phyloP scores from a whole-genome alignment of 176 grass and related monocot genomes.

The Oryza meridionalis region DNA sequence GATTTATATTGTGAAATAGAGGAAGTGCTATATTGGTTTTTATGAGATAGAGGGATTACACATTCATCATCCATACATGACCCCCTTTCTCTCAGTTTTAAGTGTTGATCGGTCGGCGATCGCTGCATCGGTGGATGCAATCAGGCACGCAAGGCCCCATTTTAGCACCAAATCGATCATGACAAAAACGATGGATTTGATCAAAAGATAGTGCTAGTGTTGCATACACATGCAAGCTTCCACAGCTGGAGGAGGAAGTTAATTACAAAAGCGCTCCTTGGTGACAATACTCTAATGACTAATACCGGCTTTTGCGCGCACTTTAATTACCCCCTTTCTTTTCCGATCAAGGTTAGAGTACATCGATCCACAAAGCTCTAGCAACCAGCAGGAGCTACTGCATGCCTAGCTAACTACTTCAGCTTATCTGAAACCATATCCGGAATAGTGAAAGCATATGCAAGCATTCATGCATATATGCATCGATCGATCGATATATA shows the following conservation, averaged over 20 bases:
- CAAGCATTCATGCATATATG: background rate
- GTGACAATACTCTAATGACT: background rate
- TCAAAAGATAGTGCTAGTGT: background rate
- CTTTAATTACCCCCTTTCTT: background rate
- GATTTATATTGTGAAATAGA: too few relatives aligned
- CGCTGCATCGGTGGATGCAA: background rate
- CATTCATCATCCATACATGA: background rate
- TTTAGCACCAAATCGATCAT: background rate
- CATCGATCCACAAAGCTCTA: background rate
- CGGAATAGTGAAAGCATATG: background rate
- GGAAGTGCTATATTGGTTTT: too few relatives aligned
- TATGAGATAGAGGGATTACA: too few relatives aligned
- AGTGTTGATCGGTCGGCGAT: background rate
- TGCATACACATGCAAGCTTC: slow-evolving; percentile 4
- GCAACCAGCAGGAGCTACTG: background rate
- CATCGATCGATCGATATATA: background rate
- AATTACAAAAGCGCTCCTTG: background rate
- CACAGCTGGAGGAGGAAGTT: background rate
- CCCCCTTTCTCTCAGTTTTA: background rate
- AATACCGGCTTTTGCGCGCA: background rate
- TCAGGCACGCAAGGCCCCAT: background rate
- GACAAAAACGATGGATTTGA: background rate
- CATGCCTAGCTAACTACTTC: background rate
- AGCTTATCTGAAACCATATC: background rate
- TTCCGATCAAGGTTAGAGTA: background rate